phyloP scores from a whole-genome alignment of 768 basidiomycete genomes.

The Fomitopsis serialis region DNA sequence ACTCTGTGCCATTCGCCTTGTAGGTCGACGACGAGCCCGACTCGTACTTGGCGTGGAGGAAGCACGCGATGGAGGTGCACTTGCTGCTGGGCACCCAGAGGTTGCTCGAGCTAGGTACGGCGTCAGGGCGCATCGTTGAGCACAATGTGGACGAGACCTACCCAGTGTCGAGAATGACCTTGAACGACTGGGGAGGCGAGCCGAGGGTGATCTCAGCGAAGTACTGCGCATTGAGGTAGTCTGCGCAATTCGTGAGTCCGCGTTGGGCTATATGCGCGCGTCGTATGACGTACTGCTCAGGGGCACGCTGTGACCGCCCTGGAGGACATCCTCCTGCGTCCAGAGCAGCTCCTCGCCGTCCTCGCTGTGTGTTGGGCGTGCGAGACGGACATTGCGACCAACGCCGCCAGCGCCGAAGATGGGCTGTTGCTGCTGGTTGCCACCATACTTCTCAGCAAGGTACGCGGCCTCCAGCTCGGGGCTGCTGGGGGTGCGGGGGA shows the following conservation, averaged over 20 bases:
- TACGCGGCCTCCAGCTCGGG: constrained; percentile 73
- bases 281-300: constrained; percentile 62
- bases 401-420: constrained; percentile 70
- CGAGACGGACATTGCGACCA: constrained; percentile 54
- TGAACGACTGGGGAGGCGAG: constrained; percentile 84
- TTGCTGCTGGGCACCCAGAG: constrained; percentile 85
- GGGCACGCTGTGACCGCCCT: constrained; percentile 83
- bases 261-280: not conserved
- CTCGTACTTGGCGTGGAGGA: constrained; percentile 93
- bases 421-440: constrained; percentile 47
- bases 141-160: constrained; percentile 21
- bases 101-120: constrained; percentile 65
- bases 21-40: constrained; percentile 72
- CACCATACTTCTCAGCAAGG: constrained; percentile 93
- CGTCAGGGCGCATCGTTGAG: constrained; percentile 1
- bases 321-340: constrained; percentile 65
- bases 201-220: constrained; percentile 85
- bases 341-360: constrained; percentile 61
- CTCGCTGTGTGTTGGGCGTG: constrained; percentile 32
- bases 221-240: constrained; percentile 99
- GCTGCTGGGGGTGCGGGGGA: constrained; percentile 56
- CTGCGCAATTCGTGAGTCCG: constrained; percentile 33
- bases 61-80: constrained; percentile 89
- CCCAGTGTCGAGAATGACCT: constrained; percentile 94
- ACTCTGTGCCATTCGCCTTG: constrained; percentile 84